A percentile compares a stretch with the other conserved stretches of the same genome.
Conservation (phyloP, 495 filamentous ascomycete species). For the Cetradonia linearis region DNA sequence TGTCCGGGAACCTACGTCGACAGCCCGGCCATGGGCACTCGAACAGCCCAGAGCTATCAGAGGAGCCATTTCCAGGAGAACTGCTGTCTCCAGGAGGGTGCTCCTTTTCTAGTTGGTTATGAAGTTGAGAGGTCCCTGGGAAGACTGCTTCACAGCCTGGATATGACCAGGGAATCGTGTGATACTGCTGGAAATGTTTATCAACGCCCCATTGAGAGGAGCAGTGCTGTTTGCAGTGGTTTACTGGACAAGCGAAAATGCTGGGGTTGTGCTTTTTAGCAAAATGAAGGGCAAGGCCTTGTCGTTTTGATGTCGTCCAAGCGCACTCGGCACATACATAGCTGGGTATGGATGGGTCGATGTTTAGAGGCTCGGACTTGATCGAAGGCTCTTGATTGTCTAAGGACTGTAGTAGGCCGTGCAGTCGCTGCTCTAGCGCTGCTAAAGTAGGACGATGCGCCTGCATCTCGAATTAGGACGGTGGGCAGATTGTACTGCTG, state of each 20-base stretch:
- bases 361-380: background rate
- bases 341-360: background rate
- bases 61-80: background rate
- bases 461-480: background rate
- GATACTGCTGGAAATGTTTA: background rate
- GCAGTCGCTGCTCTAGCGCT: background rate
- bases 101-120: background rate
- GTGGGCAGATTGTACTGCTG: background rate
- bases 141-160: background rate
- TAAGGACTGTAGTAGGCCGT: background rate
- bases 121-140: background rate
- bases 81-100: background rate
- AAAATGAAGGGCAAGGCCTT: conserved; percentile 2
- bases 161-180: background rate
- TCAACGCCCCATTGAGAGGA: background rate
- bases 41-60: background rate
- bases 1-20: background rate
- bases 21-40: conserved; percentile 10
- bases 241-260: background rate
- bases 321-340: conserved; percentile 13
- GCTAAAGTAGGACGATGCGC: background rate
- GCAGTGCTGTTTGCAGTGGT: background rate
- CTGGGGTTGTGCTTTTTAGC: background rate
- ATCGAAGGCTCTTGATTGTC: background rate
- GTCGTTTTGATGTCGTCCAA: conserved; percentile 3